Evolutionary conservation across 2,329 filamentous ascomycete genomes (phyloP).

Genomic region (Clonostachys rosea): DNA sequence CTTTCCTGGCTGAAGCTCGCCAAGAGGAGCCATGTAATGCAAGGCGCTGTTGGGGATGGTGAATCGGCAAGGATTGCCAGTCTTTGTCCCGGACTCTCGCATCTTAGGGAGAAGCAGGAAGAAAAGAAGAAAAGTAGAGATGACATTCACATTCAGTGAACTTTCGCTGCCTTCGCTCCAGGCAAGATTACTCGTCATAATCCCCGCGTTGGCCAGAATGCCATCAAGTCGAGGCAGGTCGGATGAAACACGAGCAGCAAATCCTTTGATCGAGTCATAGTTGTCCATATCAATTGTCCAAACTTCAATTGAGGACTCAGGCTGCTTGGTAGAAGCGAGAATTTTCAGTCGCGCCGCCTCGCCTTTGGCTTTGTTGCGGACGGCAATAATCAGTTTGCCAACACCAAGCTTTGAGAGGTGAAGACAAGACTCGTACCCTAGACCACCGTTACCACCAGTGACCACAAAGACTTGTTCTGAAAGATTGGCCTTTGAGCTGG

Average conservation of each 20-base stretch:
- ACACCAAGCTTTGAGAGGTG: conserved; percentile 25
- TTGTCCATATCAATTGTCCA: conserved; percentile 16
- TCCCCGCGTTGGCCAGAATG: conserved; percentile 33
- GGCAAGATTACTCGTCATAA: conserved; percentile 27
- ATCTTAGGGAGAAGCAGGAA: conserved; percentile 10
- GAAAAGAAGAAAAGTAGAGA: conserved; percentile 9
- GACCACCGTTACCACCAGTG: conserved; percentile 29
- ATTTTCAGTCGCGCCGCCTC: conserved; percentile 1
- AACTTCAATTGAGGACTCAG: conserved; percentile 8
- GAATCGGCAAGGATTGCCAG: conserved; percentile 6
- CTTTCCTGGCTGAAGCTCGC: conserved; percentile 9
- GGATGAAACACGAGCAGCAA: conserved; percentile 16
- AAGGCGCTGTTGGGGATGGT: conserved; percentile 13
- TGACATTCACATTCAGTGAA: conserved; percentile 26
- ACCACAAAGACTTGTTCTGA: conserved; percentile 22
- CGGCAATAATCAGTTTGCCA: conserved; percentile 28
- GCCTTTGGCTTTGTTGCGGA: not conserved
- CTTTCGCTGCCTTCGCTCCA: conserved; percentile 39
- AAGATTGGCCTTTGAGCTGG: conserved; percentile 10
- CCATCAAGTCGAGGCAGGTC: conserved; percentile 34
- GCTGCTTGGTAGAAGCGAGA: not conserved
- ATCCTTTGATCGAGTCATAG: conserved; percentile 13
- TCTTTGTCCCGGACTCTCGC: conserved; percentile 12
- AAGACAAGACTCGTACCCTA: conserved; percentile 29
- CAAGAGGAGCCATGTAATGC: conserved; percentile 14